A percentile compares a stretch with the other conserved stretches of the same genome.
Conservation (phyloP, 768 basidiomycete genomes). For the Mycena alexandri region DNA sequence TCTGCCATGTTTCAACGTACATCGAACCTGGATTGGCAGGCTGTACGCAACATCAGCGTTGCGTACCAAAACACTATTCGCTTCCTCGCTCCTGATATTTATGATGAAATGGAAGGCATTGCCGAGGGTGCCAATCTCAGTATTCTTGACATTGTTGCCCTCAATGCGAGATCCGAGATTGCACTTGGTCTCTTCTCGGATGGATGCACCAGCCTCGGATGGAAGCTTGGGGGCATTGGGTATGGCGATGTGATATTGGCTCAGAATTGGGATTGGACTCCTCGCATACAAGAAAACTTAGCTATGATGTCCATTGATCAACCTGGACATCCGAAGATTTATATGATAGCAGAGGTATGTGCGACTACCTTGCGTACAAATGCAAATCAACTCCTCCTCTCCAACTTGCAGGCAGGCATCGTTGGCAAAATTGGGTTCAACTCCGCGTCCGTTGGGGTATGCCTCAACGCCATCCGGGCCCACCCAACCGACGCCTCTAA, state of each 20-base stretch:
- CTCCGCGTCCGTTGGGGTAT: constrained; percentile 49
- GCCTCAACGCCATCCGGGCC: constrained; percentile 53
- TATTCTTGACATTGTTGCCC: constrained; percentile 49
- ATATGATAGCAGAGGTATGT: constrained; percentile 52
- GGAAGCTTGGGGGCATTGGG: constrained; percentile 35
- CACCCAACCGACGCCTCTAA: constrained; percentile 45
- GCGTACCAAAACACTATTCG: constrained; percentile 42
- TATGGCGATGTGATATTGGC: constrained; percentile 43
- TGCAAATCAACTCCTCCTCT: constrained; percentile 9
- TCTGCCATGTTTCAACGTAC: constrained; percentile 45
- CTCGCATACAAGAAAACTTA: constrained; percentile 47
- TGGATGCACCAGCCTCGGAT: constrained; percentile 50
- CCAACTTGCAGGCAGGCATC: constrained; percentile 46
- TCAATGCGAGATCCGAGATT: constrained; percentile 54
- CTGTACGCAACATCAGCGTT: constrained; percentile 44
- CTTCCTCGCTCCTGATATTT: constrained; percentile 44
- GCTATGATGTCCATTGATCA: constrained; percentile 46
- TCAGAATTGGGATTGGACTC: constrained; percentile 56
- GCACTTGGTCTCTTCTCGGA: constrained; percentile 52
- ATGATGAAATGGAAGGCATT: constrained; percentile 51
- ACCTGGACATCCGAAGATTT: constrained; percentile 47
- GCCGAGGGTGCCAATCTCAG: constrained; percentile 46
- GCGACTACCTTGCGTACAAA: constrained; percentile 11
- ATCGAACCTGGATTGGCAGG: constrained; percentile 49
- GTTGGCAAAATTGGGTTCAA: constrained; percentile 56